Base-by-base conservation (phyloP, 75 land plant species). In the Pinus albicaulis region DNA sequence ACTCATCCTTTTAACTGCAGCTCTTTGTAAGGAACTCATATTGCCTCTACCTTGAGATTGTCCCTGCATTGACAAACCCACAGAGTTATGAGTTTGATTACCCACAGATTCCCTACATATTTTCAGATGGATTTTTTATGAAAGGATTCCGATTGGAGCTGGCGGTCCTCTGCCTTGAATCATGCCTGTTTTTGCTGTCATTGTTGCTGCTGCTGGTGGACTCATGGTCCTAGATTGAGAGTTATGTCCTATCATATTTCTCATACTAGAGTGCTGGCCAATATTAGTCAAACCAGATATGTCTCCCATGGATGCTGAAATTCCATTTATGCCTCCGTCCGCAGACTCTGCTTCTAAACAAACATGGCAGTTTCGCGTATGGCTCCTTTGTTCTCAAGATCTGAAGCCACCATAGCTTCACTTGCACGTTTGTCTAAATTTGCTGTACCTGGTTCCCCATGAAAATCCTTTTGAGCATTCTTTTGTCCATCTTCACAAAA, bases 21-120 rank as follows among this genome's bases (percentile, higher is more conserved):
- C 75, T 24, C 90, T 82, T 61, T 85, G 93, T 79, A 90, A 66
- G 11, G 84, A 76, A 56, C 59, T 86, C 59, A 89, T 72, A 82
- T 80, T 89, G 55, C 80, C 75, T 17, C 88, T 84, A 70, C 76
- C 84, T 72, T 90, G 64, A 16, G 79, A 57, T 76, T 83, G 88
- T 8, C 92, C 86, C 78, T 88, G 84, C 80, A 95, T 86, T 17
- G 89, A 77, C 60, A 92, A 75, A 23, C 90, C 83, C 25, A 80
- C 41, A 23, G 92, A 84, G 56, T 71, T 71, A 57, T 87, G 90
- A 79, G 88, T 84, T 79, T 86, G 92, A 56, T 86, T 86, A 60
- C 80, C 68, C 22, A 82, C 86, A 16, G 86, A 90, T 81, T 1
- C 86, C 86, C 38, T 82, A 57, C 59, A 87, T 76, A 41, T 74